phyloP scores from a whole-genome alignment of 768 basidiomycete genomes.

The Boletellus ananas region DNA sequence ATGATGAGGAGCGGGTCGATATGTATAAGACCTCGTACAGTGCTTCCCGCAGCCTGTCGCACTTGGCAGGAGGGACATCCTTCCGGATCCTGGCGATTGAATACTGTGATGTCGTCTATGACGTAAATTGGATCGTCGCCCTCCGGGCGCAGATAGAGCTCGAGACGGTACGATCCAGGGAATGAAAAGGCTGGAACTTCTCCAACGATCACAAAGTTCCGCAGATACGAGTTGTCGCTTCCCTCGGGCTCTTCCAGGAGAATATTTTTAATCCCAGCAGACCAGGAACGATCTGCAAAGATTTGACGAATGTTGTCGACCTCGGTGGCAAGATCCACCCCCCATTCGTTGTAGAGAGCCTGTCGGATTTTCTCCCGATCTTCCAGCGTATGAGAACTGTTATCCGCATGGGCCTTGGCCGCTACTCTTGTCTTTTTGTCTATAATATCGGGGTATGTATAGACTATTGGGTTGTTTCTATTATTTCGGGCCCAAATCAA shows the following conservation, averaged over 20 bases:
- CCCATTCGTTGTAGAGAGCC: too few relatives aligned
- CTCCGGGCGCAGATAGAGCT: conserved; percentile 13
- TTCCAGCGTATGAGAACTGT: too few relatives aligned
- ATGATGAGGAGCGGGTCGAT: conserved; percentile 13
- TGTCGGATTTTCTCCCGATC: too few relatives aligned
- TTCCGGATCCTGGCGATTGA: conserved; percentile 5
- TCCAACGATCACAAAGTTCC: conserved; percentile 6
- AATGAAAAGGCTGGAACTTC: conserved; percentile 16
- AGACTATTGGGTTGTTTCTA: conserved; percentile 6
- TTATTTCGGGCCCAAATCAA: not conserved
- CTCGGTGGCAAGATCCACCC: too few relatives aligned
- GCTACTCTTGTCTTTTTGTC: not conserved
- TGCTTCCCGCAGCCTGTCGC: conserved; percentile 8
- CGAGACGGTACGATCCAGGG: conserved; percentile 18
- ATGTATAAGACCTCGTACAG: conserved; percentile 14
- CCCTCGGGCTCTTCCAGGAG: not conserved
- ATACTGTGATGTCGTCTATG: conserved; percentile 15
- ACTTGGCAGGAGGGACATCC: conserved; percentile 10
- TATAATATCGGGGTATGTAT: conserved; percentile 17
- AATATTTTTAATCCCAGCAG: not conserved
- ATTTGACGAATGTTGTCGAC: too few relatives aligned
- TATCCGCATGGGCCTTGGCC: conserved; percentile 10
- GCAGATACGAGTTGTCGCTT: not conserved
- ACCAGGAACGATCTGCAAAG: too few relatives aligned
- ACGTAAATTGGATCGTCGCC: not conserved